phyloP scores from a whole-genome alignment of 306 rosid species.

The Cicer judaicum region DNA sequence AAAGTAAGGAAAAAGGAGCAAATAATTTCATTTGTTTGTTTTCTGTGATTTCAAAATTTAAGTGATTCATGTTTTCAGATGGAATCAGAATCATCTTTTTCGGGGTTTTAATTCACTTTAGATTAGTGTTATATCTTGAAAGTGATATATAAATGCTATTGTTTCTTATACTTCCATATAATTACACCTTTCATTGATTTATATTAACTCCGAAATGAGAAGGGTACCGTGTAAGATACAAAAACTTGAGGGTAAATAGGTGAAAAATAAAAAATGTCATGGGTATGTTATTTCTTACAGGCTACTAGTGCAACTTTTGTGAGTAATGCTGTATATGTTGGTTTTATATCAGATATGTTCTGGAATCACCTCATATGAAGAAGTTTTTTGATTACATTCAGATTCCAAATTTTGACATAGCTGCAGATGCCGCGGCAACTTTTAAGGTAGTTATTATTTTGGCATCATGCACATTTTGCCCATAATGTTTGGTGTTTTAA shows the following conservation, averaged over 20 bases:
- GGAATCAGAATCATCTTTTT: conserved; percentile 8
- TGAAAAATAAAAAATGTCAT: not conserved
- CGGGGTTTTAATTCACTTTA: conserved; percentile 14
- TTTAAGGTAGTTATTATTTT: conserved; percentile 65
- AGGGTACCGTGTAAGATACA: conserved; percentile 3
- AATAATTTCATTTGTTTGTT: conserved; percentile 16
- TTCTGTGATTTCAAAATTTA: not conserved
- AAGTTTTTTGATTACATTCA: conserved; percentile 85
- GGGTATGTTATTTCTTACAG: conserved; percentile 11
- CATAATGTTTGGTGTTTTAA: conserved; percentile 11
- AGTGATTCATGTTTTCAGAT: not conserved
- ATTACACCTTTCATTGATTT: conserved; percentile 3
- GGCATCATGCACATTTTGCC: not conserved
- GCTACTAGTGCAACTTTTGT: not conserved
- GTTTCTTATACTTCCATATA: not conserved
- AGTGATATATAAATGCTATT: not conserved
- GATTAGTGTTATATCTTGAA: conserved; percentile 21
- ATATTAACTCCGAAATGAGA: conserved; percentile 24
- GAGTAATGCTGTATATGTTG: conserved; percentile 13
- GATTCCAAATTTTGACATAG: conserved; percentile 88
- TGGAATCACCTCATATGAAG: conserved; percentile 80
- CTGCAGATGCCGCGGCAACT: conserved; percentile 95
- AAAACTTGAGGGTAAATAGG: conserved; percentile 5
- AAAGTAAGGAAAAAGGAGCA: conserved; percentile 55
- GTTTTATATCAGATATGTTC: conserved; percentile 75